Evolutionary conservation across 768 basidiomycete genomes (phyloP), one percentile per base, ranked within the genome.

Genomic region (Pisolithus tinctorius): DNA sequence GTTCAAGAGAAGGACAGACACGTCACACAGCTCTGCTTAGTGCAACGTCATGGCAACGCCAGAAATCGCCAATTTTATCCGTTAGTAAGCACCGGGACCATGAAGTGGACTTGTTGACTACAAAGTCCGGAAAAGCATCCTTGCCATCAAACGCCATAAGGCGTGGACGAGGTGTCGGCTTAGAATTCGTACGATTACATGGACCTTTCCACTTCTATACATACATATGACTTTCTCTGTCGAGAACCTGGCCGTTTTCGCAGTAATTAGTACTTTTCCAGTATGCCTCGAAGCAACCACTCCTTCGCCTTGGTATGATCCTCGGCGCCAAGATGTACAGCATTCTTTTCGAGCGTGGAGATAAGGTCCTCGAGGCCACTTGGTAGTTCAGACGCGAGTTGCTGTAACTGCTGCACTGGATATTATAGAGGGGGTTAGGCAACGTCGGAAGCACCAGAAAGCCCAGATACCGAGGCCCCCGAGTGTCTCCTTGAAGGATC

Each of bases 341-440:
- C 67, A 52, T 76, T 75, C 63, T 80, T 82, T 54, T 87, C 84
- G 7, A 81, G 66, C 11, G 60, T 63, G 2, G 72, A 65, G 45
- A 84, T 76, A 7, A 72, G 71, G 40, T 73, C 72, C 58, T 86
- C 84, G 30, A 79, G 63, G 42, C 74, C 73, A 29, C 60, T 70
- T 4, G 82, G 81, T n/a, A 78, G 58, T 20, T 69, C 72, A 53
- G 74, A 70, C 30, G 80, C 56, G 25, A 62, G 60, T 25, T 68
- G 69, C 17, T 73, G 62, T 1, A 75, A 71, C 17, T 71, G 74
- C 7, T 71, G 71, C 30, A 74, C 82, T 83, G 56, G 48, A n/a
- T n/a, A 41, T 37, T 36, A 48, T 11, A 14, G 34, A 55, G 34
- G 52, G 51, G 27, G 52, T 49, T 16, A 57, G 54, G 41, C 36